Percentiles rank a stretch among this genome's conserved stretches.
phyloP scores from a whole-genome alignment of 2,329 filamentous ascomycete species.

The Zymoseptoria pseudotritici region DNA sequence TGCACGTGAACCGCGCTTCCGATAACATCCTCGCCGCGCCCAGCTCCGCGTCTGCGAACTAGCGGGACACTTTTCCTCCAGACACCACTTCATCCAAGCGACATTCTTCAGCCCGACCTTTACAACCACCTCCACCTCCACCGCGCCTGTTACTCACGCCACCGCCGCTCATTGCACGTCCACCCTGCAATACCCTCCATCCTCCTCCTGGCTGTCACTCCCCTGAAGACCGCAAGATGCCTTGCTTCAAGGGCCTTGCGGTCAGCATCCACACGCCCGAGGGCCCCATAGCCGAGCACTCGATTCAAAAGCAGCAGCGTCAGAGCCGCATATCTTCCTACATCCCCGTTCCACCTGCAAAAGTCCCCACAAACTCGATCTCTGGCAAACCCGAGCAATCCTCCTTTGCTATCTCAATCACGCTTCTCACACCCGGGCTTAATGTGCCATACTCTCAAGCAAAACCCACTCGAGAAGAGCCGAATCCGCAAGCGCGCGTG shows the following conservation, averaged over 20 bases:
- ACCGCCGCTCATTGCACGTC: neutral
- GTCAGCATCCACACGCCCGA: conserved; percentile 86
- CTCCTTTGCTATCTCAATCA: conserved; percentile 97
- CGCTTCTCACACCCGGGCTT: conserved; percentile 78
- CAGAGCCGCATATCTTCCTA: conserved; percentile 91
- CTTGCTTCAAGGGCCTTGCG: conserved; percentile 98
- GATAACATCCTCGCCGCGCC: neutral
- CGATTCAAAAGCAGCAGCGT: conserved; percentile 87
- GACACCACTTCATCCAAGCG: neutral
- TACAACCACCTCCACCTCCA: neutral
- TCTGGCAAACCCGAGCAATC: conserved; percentile 79
- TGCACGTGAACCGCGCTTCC: neutral
- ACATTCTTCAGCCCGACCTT: neutral
- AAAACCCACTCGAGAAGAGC: conserved; percentile 67
- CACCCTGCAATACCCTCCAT: neutral
- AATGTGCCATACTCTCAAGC: conserved; percentile 89
- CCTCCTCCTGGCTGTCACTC: neutral
- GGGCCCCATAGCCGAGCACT: conserved; percentile 80
- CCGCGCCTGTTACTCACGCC: no score
- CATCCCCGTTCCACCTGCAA: conserved; percentile 88
- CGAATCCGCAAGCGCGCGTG: conserved; percentile 71
- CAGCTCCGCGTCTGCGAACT: neutral
- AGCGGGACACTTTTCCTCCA: neutral
- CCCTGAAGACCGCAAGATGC: conserved; percentile 49
- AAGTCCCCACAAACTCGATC: conserved; percentile 57